phyloP scores from a whole-genome alignment of 805 yeast genomes.

The Suhomyces faveliae region DNA sequence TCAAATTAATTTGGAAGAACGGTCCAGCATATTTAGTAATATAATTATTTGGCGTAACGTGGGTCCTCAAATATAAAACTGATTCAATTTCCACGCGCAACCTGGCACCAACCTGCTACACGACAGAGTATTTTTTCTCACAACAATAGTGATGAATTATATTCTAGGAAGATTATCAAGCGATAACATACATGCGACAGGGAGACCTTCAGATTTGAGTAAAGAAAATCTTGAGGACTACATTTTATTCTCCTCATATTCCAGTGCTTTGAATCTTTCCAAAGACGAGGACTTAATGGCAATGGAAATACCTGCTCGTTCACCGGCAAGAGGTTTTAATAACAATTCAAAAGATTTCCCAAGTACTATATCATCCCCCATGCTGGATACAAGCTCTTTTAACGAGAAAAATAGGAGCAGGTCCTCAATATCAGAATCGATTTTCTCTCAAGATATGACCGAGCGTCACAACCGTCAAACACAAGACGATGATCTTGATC shows the following conservation, averaged over 20 bases:
- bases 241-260: background rate
- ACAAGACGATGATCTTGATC: background rate
- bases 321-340: background rate
- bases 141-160: background rate
- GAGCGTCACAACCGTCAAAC: constrained; percentile 8
- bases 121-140: background rate
- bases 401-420: constrained; percentile 15
- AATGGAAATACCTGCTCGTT: constrained; percentile 2
- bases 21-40: background rate
- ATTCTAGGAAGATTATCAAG: background rate
- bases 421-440: constrained; percentile 14
- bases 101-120: constrained; percentile 4
- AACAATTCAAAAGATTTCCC: background rate
- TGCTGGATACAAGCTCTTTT: constrained; percentile 22
- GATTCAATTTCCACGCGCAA: background rate
- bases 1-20: background rate
- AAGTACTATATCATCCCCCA: constrained; percentile 2
- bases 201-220: background rate
- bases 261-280: background rate
- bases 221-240: background rate
- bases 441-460: constrained; percentile 10
- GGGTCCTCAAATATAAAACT: background rate
- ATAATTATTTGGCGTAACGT: background rate
- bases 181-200: background rate
- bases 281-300: background rate